Evolutionary conservation across 768 basidiomycete genomes (phyloP), one percentile per base, ranked within the genome.

Genomic region (Chalciporus piperatus): DNA sequence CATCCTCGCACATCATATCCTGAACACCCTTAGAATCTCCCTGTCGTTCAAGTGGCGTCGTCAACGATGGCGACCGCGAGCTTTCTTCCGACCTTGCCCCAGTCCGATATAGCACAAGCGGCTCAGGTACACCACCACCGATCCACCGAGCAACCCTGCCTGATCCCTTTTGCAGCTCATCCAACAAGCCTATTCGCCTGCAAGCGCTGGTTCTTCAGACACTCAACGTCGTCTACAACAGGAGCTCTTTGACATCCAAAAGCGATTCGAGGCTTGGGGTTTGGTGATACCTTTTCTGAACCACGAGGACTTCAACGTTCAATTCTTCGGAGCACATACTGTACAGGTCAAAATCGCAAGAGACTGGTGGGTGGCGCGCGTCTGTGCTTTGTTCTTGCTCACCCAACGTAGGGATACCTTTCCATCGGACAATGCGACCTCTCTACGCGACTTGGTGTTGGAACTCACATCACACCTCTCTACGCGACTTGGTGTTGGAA

Each of bases 321-420:
- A 94, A 66, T 98, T 96, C 77, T 96, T 92, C 62, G 92, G 93
- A 3, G 93, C 94, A 5, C 94, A 97, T 60, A 97, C 92, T 0
- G 82, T 87, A 3, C 92, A 95, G 64, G 89, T 95, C 55, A 98
- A 98, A 79, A 92, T 96, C 56, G 84, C 88, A 13, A 75, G 94
- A 56, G 94, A 96, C 67, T 96, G 93, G 93, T 94, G 65, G 56
- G 80, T 67, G 27, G 4, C 28, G 45, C 42, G 4, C 33, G 20
- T 48, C 12, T 33, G 19, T 47, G 33, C 37, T 10, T 35, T 25
- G 6, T 22, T 8, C 16, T 45, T 42, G 33, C 32, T 58, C 41
- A 64, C 55, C 13, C 28, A 49, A 41, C 28, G 50, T 47, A 92
- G 92, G 92, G 85, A 84, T n/a, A 68, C 77, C 6, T 84, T 92